Evolutionary conservation across 2,329 filamentous ascomycete genomes (phyloP), one percentile per base, ranked within the genome.

Genomic region (Teratosphaeria pseudoeucalypti): DNA sequence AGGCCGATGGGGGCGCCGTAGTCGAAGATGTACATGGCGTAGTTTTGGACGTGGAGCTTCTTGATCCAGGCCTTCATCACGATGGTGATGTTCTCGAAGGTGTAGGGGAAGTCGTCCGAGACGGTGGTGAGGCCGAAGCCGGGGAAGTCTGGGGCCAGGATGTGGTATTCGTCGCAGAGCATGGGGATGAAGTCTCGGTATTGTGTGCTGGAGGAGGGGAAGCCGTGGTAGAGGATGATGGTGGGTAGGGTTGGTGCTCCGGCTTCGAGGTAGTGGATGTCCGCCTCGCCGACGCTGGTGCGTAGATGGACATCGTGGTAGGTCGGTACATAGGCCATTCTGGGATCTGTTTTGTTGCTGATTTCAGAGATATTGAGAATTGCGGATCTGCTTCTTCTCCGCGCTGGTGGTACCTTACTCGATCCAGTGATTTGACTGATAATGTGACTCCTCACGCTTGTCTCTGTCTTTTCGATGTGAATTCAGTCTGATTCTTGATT

Each of bases 1-100:
- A 84, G 71, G 1, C 77, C 82, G 0, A 76, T 75, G 0, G 84
- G 82, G 0, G 82, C 81, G 56, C 83, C 83, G 67, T 85, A 85
- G 73, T 86, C 83, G 67, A 86, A 85, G 62, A 85, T 77, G 69
- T 85, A 86, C 32, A 83, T 70, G 14, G 79, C 77, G 70, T 79
- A 84, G 34, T 75, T 76, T 14, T 65, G 61, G 39, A 85, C 73
- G 2, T 71, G 61, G 9, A 85, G 71, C 0, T 74, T 72, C 39
- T 78, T 73, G 12, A 83, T 68, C 65, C 84, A 84, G 6, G 74
- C 74, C 10, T 72, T 72, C 39, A 82, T 73, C 1, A 78, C 80
- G 6, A 58, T 67, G 37, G 81, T 71, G 6, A 85, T 68, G 66
- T 74, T 78, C 54, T 75, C 78, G 63, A 86, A 85, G 14, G 76